Base-by-base conservation (phyloP, 108 stramenopile species). In the Nitzschia palea region DNA sequence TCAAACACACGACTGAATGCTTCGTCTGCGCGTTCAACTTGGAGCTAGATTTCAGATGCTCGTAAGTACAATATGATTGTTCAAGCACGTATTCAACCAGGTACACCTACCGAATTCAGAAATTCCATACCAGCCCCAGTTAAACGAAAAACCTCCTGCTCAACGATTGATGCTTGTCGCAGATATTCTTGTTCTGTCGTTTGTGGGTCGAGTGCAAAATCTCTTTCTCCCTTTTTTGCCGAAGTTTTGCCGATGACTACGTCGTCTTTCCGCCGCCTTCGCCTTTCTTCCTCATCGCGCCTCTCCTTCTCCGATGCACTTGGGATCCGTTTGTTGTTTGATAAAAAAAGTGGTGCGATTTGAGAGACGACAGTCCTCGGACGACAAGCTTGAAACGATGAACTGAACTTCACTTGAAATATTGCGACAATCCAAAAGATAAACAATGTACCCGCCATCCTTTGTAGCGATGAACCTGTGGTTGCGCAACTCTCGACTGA, bases 171-270 rank as follows among this genome's bases (percentile, higher is more conserved):
- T 23, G 84, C 86, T 34, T 84, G 74, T 26, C 62, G 44, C 37
- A 87, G 35, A 54, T 73, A 93, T 58, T 86, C 91, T 51, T 81
- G 62, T 72, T 93, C 88, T 20, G 91, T 93, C 25, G 71, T 45
- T 34, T 68, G 59, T 18, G 80, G 58, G 55, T 93, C 74, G 28
- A 93, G 42, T 8, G 69, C 69, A 62, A 68, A 86, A 57, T 93
- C 80, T 30, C 52, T 57, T 18, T 82, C 91, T n/a, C 78, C 85
- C 33, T 75, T 66, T 51, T 72, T 77, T 6, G 88, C 91, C 22
- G 88, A 89, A 42, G 86, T 87, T 42, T 85, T 79, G 17, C 91
- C 91, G 15, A 86, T 79, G 1, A 89, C 76, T 3, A 87, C 88
- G 35, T 87, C 85, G 9, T 71, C 58, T 29, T 65, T 70, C 4